Evolutionary conservation across 2,329 filamentous ascomycete genomes (phyloP), one percentile per base, ranked within the genome.

Genomic region (Bipolaris oryzae): DNA sequence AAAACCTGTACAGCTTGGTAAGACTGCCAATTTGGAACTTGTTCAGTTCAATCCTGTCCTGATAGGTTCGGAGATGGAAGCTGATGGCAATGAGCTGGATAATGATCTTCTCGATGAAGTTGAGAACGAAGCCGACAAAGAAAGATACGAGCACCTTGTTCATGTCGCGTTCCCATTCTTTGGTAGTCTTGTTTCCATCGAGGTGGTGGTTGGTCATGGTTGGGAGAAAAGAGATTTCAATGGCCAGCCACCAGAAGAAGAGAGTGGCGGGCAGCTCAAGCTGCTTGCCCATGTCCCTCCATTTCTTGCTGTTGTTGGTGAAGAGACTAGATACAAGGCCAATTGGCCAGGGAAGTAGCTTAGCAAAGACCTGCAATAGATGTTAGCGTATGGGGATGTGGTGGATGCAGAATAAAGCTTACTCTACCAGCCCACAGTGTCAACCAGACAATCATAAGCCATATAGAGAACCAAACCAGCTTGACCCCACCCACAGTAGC

Each of bases 11-110:
- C 7, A 90, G 75, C 72, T 89, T 89, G 6, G 83, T 82, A 64
- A 89, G 73, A 64, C 83, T 86, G 10, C 83, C 86, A 55, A 96
- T 92, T 70, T 96, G 90, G 62, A 93, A 92, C 73, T 96, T 96
- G 81, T 96, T 96, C 75, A 94, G 84, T 60, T 95, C 91, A 67
- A 97, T 97, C 15, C 94, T 84, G 66, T 94, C 91, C 21, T 91
- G 88, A 70, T 98, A 98, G 0, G 94, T 97, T 42, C 94, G 86
- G 55, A 91, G 82, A 74, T 98, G 94, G 77, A 98, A 98, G 60
- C 89, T 92, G 55, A 93, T 93, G 31, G 94, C 93, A 65, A 98
- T 96, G 78, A 96, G 88, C 72, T 97, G 93, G 53, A 97, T 96
- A 64, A 96, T 85, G 58, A 97, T 90, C 80, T 97, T 98, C 76